These are phyloP conservation scores for Leccinum rimulosum DNA, from an alignment of 768 basidiomycete genomes.

Conservation along the genomic window DNA sequence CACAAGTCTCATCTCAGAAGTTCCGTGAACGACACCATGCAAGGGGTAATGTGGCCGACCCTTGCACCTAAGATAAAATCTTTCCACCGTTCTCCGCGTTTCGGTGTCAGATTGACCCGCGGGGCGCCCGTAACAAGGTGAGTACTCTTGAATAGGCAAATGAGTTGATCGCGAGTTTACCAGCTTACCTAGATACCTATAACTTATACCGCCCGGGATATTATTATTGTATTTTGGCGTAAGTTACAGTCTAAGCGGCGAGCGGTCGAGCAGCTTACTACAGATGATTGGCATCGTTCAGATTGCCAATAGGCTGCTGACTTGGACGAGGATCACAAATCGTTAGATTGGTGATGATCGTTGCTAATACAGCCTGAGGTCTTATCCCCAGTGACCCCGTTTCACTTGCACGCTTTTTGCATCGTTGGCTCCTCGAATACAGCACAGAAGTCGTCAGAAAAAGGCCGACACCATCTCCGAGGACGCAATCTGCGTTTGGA, in stretches of 20 bases:
- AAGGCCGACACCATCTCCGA: conserved; percentile 23
- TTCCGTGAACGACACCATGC: conserved; percentile 17
- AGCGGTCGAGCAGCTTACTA: not conserved
- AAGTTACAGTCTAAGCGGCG: not conserved
- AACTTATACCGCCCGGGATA: not conserved
- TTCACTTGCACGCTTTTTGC: conserved; percentile 16
- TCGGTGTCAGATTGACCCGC: conserved; percentile 6
- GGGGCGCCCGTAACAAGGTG: not conserved
- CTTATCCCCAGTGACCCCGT: conserved; percentile 10
- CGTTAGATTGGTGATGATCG: conserved; percentile 26
- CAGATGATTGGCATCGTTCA: not conserved
- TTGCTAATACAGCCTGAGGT: conserved; percentile 16
- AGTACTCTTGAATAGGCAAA: conserved; percentile 12
- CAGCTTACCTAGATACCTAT: not conserved
- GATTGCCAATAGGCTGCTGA: not conserved
- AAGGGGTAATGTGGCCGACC: conserved; percentile 11
- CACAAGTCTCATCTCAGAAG: conserved; percentile 7
- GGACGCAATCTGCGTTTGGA: conserved; percentile 21
- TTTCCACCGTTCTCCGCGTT: conserved; percentile 13
- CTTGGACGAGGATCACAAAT: not conserved
- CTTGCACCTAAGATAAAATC: conserved; percentile 13
- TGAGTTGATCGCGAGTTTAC: conserved; percentile 1
- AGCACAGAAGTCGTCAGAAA: conserved; percentile 21
- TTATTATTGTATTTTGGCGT: not conserved
- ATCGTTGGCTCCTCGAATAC: conserved; percentile 24